Percentiles rank a stretch among this genome's conserved stretches.
Conservation (phyloP, 2,329 filamentous ascomycete genomes). For the Scedosporium dehoogii region DNA sequence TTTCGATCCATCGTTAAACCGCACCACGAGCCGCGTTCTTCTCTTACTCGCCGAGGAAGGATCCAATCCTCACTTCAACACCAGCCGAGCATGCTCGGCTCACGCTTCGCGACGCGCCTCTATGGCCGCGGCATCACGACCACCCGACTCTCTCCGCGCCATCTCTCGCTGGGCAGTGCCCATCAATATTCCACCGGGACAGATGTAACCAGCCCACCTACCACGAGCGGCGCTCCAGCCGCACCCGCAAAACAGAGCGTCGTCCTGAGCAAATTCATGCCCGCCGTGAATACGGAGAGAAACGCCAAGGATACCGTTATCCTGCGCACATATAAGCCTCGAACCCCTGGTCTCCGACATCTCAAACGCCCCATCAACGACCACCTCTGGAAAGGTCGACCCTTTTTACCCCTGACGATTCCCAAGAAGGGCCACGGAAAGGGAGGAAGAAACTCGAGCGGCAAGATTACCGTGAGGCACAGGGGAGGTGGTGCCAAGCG, state of each 20-base stretch:
- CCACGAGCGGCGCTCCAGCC: neutral
- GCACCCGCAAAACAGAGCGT: neutral
- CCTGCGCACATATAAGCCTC: constrained; percentile 82
- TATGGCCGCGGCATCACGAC: neutral
- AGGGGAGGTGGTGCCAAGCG: constrained; percentile 86
- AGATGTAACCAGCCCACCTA: neutral
- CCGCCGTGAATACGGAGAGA: neutral
- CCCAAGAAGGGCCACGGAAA: constrained; percentile 88
- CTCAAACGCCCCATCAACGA: constrained; percentile 88
- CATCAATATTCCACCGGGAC: neutral
- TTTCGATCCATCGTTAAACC: no score
- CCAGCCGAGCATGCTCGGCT: no score
- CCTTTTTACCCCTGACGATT: constrained; percentile 73
- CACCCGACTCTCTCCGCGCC: neutral
- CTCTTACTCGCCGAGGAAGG: no score
- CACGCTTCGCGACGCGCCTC: no score
- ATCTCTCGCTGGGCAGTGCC: neutral
- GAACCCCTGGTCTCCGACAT: constrained; percentile 87
- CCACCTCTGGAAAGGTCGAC: constrained; percentile 90
- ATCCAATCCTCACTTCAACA: no score
- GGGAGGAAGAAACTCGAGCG: constrained; percentile 84
- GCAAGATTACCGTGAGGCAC: constrained; percentile 80
- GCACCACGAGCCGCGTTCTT: no score
- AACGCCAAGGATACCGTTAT: constrained; percentile 25
- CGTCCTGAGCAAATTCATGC: neutral